Base-by-base conservation (phyloP, 2,329 filamentous ascomycete genomes). In the Aureobasidium sp. region DNA sequence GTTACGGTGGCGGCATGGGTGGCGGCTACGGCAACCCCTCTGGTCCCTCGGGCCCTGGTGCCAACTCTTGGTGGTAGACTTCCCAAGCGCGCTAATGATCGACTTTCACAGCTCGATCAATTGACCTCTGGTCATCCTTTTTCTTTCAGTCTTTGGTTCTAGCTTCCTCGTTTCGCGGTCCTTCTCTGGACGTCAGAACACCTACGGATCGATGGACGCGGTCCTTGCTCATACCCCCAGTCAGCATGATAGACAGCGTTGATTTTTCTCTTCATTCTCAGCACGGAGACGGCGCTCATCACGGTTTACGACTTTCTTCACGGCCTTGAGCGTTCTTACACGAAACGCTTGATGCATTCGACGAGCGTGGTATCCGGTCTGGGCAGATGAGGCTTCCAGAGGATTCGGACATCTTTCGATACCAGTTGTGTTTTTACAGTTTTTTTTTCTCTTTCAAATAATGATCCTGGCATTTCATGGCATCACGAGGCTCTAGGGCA, bases 1-100 rank as follows among this genome's bases (percentile, higher is more conserved):
- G 74, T 59, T 74, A 76, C 63, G 74, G 74, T 62, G 71, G 75
- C 63, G 77, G 80, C 48, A 59, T 59, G 55, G 55, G 55, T 20
- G 77, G 84, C 65, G 76, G 84, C 75, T 89, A 89, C 76, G 87
- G 87, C 75, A 87, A 89, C 77, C 87, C 87, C 69, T 81, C 82
- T 67, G 82, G 82, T 67, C 79, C 74, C 61, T 84, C 84, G 64
- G 83, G 84, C 71, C 84, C 85, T 73, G 69, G 69, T 55, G 63
- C 64, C 52, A 69, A 69, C 67, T 86, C 81, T 65, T 87, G 84
- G 68, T 90, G 88, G 87, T 84, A 84, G 71, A 76, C 62, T 63
- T 37, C 24, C 52, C 15, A 59, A 59, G 41, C 41, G 24, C 43
- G 47, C 46, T 26, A 41, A 51, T 32, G 46, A 41, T 26, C 44